These are phyloP conservation scores for Middelhovenomyces tepae DNA, from an alignment of 805 yeast species.

Conservation along the genomic window DNA sequence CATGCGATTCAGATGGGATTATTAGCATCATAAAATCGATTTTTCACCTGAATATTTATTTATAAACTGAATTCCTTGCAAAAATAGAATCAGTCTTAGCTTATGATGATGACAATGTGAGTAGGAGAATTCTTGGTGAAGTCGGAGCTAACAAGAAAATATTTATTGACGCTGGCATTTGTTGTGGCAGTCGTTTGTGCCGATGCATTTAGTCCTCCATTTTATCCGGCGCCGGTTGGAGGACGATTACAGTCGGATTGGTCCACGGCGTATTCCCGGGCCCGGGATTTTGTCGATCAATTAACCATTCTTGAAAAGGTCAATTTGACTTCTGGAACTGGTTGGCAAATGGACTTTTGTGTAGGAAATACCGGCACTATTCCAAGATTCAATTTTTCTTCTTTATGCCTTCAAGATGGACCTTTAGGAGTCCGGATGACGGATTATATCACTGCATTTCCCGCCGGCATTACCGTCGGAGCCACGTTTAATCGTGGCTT, in stretches of 20 bases:
- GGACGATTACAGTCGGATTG: slow-evolving; percentile 29
- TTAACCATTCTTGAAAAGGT: slow-evolving; percentile 53
- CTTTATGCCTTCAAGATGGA: slow-evolving; percentile 54
- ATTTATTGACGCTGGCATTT: too few species aligned
- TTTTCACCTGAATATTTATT: too few species aligned
- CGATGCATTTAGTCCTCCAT: slow-evolving; percentile 13
- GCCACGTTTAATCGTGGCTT: slow-evolving; percentile 48
- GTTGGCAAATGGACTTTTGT: slow-evolving; percentile 56
- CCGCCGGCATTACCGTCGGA: slow-evolving; percentile 52
- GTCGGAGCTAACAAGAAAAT: too few species aligned
- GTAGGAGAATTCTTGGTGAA: too few species aligned
- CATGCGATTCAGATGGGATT: too few species aligned
- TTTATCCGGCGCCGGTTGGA: slow-evolving; percentile 18
- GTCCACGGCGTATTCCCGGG: slow-evolving; percentile 50
- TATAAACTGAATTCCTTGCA: too few species aligned
- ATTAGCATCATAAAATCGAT: too few species aligned
- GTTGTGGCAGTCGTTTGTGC: background rate
- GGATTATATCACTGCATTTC: slow-evolving; percentile 48
- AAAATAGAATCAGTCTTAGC: too few species aligned
- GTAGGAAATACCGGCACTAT: slow-evolving; percentile 54
- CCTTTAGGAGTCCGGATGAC: slow-evolving; percentile 53
- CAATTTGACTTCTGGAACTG: slow-evolving; percentile 55
- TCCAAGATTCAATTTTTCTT: slow-evolving; percentile 45
- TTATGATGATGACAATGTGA: too few species aligned
- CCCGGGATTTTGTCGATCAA: slow-evolving; percentile 44